Evolutionary conservation across 2,329 filamentous ascomycete genomes (phyloP), one percentile per base, ranked within the genome.

Genomic region (Diplodia intermedia): DNA sequence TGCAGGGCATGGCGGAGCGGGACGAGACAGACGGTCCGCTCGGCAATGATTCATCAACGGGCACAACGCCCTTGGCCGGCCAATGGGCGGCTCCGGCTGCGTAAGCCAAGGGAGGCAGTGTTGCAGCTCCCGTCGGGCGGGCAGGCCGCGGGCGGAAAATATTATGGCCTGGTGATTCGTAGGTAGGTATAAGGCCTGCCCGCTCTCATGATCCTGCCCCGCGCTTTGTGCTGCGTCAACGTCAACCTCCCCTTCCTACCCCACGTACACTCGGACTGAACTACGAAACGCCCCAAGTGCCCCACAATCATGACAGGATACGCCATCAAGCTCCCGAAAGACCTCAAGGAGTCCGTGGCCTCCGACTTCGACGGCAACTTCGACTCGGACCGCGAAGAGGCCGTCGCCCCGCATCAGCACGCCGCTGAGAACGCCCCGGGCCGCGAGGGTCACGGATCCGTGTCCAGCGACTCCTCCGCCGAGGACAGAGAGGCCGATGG

Each of bases 101-200:
- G 56, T 61, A 33, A 61, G 56, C 56, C 56, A 61, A 61, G 56
- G 56, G 56, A 18, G 56, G 56, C 56, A 33, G 56, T 61, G 56
- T 38, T 26, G 23, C 23, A 26, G 2, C 23, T 26, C 23, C 23
- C 23, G 23, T 26, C 23, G 38, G 6, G 23, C 14, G n/a, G n/a
- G 43, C 20, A 20, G 9, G 23, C 23, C 23, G 23, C 23, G 23
- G 23, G 23, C 23, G 23, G 23, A 26, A 26, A 26, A 26, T 26
- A 26, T 26, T 26, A 26, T 26, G 23, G 23, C 23, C 23, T 26
- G 23, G 23, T 26, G 23, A 26, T 26, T 3, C 23, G 23, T 3
- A 26, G 23, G 2, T 20, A 60, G 23, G 2, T 20, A 60, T 60
- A 60, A 60, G 20, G 55, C 36, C n/a, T 11, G 52, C 52, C 7